Evolutionary conservation across 108 stramenopile species (phyloP), one percentile per base, ranked within the genome.

Genomic region (Nannochloropsis gaditana): DNA sequence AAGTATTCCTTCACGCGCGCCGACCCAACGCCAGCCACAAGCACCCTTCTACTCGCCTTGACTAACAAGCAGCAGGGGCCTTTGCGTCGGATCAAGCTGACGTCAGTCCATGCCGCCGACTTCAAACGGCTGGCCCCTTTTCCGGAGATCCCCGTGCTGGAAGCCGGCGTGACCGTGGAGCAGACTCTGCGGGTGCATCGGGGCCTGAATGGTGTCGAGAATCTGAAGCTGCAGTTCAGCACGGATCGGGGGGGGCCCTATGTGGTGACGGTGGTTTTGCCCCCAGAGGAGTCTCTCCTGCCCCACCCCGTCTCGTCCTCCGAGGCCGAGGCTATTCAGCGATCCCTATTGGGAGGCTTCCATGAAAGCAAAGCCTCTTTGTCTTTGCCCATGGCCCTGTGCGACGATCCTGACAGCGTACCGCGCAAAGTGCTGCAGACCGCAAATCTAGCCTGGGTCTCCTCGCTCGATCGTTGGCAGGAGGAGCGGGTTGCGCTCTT

Each of bases 191-290:
- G 79, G 45, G 83, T 87, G 45, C 83, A 87, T 80, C 80, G 83
- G 9, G 86, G 86, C 41, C 83, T 83, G 44, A 80, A 43, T 41
- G 80, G 83, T 43, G 83, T 80, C 45, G 86, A 83, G 44, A 21
- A 44, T 17, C 9, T 43, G 19, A 31, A 83, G 8, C 11, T 88
- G 45, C 84, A 88, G 84, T 44, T 88, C 81, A 81, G 80, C 42
- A 88, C 87, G 21, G 87, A 84, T 44, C 84, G 50, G n/a, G 87
- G 87, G 43, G 81, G 84, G 59, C 59, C 59, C 50, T 84, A 81
- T 81, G 82, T 84, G 84, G 83, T 88, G 44, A 84, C 87, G 42
- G 21, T 88, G 11, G 81, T 84, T 42, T 80, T 84, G 21, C 83
- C 83, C 8, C 43, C 84, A 43, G 87, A 73, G 84, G 87, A 88